Evolutionary conservation across 495 filamentous ascomycete genomes (phyloP), one percentile per base, ranked within the genome.

Genomic region (Aspergillus homomorphus): DNA sequence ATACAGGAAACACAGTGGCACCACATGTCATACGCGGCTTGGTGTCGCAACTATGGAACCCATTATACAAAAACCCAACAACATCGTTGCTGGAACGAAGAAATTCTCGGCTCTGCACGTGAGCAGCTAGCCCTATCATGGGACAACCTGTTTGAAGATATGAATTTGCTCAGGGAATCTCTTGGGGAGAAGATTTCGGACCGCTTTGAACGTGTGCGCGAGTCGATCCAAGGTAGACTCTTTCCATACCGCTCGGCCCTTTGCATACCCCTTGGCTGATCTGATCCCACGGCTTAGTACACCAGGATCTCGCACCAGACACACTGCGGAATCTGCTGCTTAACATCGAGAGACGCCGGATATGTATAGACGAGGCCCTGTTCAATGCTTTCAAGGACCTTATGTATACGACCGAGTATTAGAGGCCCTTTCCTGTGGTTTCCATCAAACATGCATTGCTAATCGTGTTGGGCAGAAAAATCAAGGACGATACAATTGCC

Each of bases 21-120:
- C 22, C 53, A 54, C 20, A 0, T 9, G n/a, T 63, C 66, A 8
- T 72, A 72, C 48, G 51, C 63, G 3, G 69, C 69, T 14, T 69
- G 59, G 14, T 70, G 67, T 44, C 64, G 64, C 18, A 65, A 70
- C 4, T 56, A 70, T 26, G 66, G 68, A 6, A 58, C 54, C 1
- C 58, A 71, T 43, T 8, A 23, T 9, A 60, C 60, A 20, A 5
- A 9, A 12, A 23, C 12, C 0, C 54, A 41, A 16, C 45, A 45
- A 8, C 44, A 44, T 51, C 63, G 46, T 46, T 67, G 61, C 53
- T 71, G 70, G 70, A 73, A 73, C 26, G 28, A 65, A 42, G 62
- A 64, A 51, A 30, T 64, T 22, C 57, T 64, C 33, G 26, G 42
- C 3, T 23, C 10, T 8, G 60, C 24, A 58, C 24, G 10, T 2